Percentiles rank a stretch among this genome's conserved stretches.
Evolutionary conservation across 1,284 basidiomycete species (phyloP).

Genomic region (Cystobasidium pallidum): DNA sequence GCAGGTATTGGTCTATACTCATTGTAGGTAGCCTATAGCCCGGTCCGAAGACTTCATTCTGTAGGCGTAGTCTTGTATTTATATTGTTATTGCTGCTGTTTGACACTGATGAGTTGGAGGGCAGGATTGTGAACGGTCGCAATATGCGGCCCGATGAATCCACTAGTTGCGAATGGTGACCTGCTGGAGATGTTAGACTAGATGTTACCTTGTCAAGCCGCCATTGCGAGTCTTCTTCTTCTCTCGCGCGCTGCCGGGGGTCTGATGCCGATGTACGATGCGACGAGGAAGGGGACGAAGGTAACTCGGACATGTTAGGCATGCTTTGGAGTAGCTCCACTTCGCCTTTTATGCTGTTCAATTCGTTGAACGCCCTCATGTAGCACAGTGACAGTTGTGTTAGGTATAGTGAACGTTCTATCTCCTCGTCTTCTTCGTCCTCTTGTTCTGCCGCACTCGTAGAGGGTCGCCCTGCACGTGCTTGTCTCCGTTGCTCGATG

Average conservation of each 20-base stretch:
- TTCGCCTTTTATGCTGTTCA: conserved; percentile 74
- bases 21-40: conserved; percentile 90
- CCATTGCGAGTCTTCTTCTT: conserved; percentile 67
- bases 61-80: conserved; percentile 66
- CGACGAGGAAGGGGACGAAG: conserved; percentile 8
- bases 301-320: conserved; percentile 57
- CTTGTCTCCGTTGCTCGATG: conserved; percentile 15
- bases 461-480: conserved; percentile 5
- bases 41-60: conserved; percentile 80
- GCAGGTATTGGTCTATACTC: conserved; percentile 93
- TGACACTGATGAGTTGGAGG: conserved; percentile 56
- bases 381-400: conserved; percentile 74
- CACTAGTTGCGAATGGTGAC: conserved; percentile 18
- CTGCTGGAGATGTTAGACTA: neutral
- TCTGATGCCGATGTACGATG: neutral
- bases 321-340: conserved; percentile 67
- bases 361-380: conserved; percentile 69
- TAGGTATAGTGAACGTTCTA: conserved; percentile 68
- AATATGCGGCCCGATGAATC: conserved; percentile 45
- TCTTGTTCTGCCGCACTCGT: conserved; percentile 54
- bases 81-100: conserved; percentile 39
- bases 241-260: conserved; percentile 51
- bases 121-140: conserved; percentile 88
- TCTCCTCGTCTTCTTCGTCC: conserved; percentile 64
- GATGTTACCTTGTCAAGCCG: conserved; percentile 65